Base-by-base conservation (phyloP, 805 yeast genomes). In the Candida corydali region DNA sequence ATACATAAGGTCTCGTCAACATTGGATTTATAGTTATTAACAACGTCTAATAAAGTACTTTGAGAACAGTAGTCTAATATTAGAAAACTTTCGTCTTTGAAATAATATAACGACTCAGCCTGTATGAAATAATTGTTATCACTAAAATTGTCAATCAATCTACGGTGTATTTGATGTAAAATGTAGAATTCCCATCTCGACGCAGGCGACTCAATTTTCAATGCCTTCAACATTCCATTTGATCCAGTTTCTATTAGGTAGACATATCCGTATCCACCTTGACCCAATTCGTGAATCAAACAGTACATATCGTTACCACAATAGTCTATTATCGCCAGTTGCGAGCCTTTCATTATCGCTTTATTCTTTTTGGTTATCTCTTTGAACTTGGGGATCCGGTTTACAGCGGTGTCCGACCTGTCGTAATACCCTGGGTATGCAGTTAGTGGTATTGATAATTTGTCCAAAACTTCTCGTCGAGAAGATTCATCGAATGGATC, bases 121-220 rank as follows among this genome's bases (percentile, higher is more conserved):
- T 58, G 52, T 1, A 85, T 67, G 4, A 82, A 61, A 2, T 77
- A 69, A 5, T 45, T 34, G 3, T 31, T 26, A 3, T 18, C 15
- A 14, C 27, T 31, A 14, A 14, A n/a, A 4, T 36, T 12, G 6
- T 49, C 44, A 5, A 44, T 44, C 27, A 45, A 34, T 33, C 62
- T 80, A 53, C 37, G 54, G 39, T 76, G 76, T 1, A 85, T 64
- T 46, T 78, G 80, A 24, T 64, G 70, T 45, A 86, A 60, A 12
- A 86, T 78, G 52, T 84, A 86, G 49, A 72, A 85, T 57, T 88
- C 96, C 96, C 96, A 87, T 3, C 75, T 65, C 30, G 76, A 73
- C 0, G 85, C 63, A 0, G 91, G 86, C 12, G 70, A 67, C 50
- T 83, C 87, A 10, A 82, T 74, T 52, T 88, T 88, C 36, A 88